Evolutionary conservation across 371 early-diverging fungal genomes (phyloP), one percentile per base, ranked within the genome.

Genomic region (Mucor lusitanicus): DNA sequence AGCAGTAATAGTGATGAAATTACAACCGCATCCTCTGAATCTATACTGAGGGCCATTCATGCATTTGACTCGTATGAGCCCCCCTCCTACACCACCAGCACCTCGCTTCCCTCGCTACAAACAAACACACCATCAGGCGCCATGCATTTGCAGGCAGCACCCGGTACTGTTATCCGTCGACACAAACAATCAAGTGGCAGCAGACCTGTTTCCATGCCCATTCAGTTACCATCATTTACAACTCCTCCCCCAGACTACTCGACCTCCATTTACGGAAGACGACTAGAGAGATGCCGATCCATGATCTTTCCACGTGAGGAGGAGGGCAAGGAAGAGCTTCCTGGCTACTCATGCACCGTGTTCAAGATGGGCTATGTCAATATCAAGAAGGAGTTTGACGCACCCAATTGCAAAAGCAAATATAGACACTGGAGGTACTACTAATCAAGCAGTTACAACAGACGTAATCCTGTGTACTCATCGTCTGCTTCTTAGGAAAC

Each of bases 381-480:
- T 64, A 70, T 83, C 17, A 83, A 83, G 53, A 75, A 73, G 40
- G 81, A 80, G 59, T 66, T 70, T 37, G 83, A 83, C 65, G 48
- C 69, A 39, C 81, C 83, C 2, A 71, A 76, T 48, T 64, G 72
- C 0, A 66, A 68, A 54, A 68, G 71, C 3, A 69, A 71, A 50
- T 73, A 77, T 63, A 71, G 83, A 42, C 56, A 68, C 12, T 83
- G 83, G 83, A 80, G 74, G 79, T 83, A 75, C n/a, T n/a, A n/a
- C n/a, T n/a, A 54, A 25, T n/a, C 21, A 21, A 46, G 8, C 3
- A 32, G 7, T 5, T 37, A 37, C 37, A 37, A 13, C 37, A 37
- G 37, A 13, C 37, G 37, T 37, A 37, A 37, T 37, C 13, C 13
- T 12, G 0, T 37, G 37, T 37, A 37, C 37, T 37, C 37, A 37